Base-by-base conservation (phyloP, 139 green algal genomes). In the Chlorokybus atmophyticus region DNA sequence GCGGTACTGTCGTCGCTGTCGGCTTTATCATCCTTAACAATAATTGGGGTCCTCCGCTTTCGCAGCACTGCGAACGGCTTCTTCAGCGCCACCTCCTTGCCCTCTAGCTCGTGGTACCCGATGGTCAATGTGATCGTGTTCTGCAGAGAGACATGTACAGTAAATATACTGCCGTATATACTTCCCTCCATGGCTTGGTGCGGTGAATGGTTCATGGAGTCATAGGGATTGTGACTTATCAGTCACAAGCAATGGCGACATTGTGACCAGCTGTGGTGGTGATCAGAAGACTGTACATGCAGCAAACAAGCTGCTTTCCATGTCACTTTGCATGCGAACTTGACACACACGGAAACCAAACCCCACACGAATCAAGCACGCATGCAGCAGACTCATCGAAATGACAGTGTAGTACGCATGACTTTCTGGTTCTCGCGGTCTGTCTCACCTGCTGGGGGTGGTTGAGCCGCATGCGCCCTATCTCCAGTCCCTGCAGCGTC, bases 31-130 rank as follows among this genome's bases (percentile, higher is more conserved):
- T 44, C 14, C 14, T 17, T 17, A 44, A 17, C 38, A 14, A 5
- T 44, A 17, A 17, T 14, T 23, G 38, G 38, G 38, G n/a, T 29
- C 23, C 49, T 39, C 10, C 26, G 29, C 32, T 75, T 75, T 55
- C 81, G 54, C 5, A 93, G 55, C 14, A 93, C 70, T 0, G 73
- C 82, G 29, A 93, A 55, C 0, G 85, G 82, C 51, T 93, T 90
- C 49, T 86, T 93, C 23, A 93, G 58, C 4, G 55, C n/a, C 32
- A 87, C 41, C 8, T 62, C 41, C 52, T 83, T 85, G 27, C 85
- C 85, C 49, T 87, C 84, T 17, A 93, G 51, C 40, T 87, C 76
- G 50, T 93, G 85, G 56, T 88, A 86, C 1, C 83, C 84, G 17
- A 93, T 78, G 0, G 67, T 83, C 14, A 93, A 6, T 4, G 31